Evolutionary conservation across 257 asterid species (phyloP).

Genomic region (Solanum phureja): DNA sequence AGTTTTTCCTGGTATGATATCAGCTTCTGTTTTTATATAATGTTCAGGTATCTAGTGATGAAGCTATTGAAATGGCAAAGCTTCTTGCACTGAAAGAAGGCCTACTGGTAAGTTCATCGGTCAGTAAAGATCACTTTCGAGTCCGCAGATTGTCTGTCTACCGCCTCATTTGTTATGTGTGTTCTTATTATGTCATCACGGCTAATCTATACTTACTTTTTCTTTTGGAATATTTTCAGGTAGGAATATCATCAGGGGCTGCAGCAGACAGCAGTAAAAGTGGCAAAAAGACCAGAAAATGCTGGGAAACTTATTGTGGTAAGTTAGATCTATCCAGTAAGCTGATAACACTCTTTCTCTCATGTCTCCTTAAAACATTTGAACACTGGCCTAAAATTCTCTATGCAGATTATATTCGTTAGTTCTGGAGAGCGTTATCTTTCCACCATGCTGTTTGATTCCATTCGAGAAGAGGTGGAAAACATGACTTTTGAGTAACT

Average conservation of each 20-base stretch:
- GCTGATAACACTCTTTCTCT: neutral
- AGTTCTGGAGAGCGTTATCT: constrained; percentile 56
- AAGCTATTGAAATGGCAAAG: constrained; percentile 42
- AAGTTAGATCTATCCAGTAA: constrained; percentile 6
- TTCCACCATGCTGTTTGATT: constrained; percentile 42
- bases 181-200: neutral
- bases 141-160: neutral
- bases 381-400: neutral
- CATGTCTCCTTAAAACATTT: neutral
- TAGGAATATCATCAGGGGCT: constrained; percentile 55
- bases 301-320: constrained; percentile 49
- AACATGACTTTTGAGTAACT: constrained; percentile 11
- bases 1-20: neutral
- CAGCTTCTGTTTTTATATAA: neutral
- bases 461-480: constrained; percentile 32
- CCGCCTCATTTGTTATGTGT: neutral
- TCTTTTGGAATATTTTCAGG: constrained; percentile 9
- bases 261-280: constrained; percentile 26
- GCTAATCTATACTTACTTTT: neutral
- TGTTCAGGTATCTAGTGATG: constrained; percentile 37
- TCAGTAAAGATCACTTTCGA: neutral
- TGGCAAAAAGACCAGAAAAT: constrained; percentile 39
- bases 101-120: constrained; percentile 21
- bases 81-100: constrained; percentile 48
- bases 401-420: constrained; percentile 18